Evolutionary conservation across 2,329 filamentous ascomycete species (phyloP).

Genomic region (Ophiostoma pallidulum): DNA sequence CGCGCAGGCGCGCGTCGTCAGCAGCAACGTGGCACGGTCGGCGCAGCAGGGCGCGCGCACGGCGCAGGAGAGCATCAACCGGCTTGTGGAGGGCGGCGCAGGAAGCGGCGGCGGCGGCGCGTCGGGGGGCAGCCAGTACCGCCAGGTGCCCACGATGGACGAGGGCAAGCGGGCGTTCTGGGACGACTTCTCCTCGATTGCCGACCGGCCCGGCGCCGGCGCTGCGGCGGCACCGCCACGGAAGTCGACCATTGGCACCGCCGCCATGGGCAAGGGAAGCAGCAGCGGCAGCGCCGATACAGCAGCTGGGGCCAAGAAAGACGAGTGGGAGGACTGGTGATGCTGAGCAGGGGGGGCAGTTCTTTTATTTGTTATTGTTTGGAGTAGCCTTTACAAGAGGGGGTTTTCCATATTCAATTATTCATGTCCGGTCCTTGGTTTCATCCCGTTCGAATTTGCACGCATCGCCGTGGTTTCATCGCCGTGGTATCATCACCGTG

Average conservation of each 20-base stretch:
- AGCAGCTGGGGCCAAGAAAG: conserved; percentile 35
- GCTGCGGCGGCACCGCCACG: conserved; percentile 34
- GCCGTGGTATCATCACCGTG: no score
- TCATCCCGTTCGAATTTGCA: not conserved
- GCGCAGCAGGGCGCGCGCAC: conserved; percentile 61
- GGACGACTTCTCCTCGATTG: conserved; percentile 75
- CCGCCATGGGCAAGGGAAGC: conserved; percentile 48
- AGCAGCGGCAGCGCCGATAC: conserved; percentile 20
- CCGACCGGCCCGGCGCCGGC: conserved; percentile 37
- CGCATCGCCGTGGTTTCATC: no score
- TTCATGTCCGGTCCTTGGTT: not conserved
- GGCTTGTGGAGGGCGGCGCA: conserved; percentile 72
- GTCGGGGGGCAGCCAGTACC: conserved; percentile 27
- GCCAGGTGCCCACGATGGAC: conserved; percentile 35
- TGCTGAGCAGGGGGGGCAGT: not conserved
- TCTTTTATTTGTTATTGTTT: not conserved
- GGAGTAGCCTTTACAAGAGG: no score
- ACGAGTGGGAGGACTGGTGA: conserved; percentile 59
- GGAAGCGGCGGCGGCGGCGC: conserved; percentile 17
- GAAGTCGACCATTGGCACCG: conserved; percentile 43
- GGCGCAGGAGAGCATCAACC: conserved; percentile 70
- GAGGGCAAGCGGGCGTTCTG: conserved; percentile 76
- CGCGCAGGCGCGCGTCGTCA: conserved; percentile 51
- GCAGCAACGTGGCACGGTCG: conserved; percentile 56
- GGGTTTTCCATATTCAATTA: not conserved